These are phyloP conservation scores for Coemansia javaensis DNA, from an alignment of 192 early-diverging fungal genomes.

Conservation along the genomic window DNA sequence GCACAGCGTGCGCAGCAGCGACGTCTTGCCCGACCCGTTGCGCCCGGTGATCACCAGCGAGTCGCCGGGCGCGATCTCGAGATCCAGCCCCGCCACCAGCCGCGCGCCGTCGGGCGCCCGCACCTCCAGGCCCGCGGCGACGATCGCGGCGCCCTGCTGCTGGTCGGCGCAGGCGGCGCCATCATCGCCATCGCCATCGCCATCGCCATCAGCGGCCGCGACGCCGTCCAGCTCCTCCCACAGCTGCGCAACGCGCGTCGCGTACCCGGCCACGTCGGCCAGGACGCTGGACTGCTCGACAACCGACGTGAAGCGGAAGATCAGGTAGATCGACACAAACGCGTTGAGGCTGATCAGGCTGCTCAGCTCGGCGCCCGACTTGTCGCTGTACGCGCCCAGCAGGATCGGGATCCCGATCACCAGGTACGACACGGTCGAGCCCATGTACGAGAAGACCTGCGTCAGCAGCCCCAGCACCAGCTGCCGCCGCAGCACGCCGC, in stretches of 20 bases:
- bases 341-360: conserved; percentile 74
- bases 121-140: conserved; percentile 18
- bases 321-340: conserved; percentile 82
- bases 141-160: conserved; percentile 1
- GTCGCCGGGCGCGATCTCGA: conserved; percentile 51
- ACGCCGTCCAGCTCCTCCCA: conserved; percentile 62
- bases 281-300: conserved; percentile 65
- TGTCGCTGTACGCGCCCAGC: conserved; percentile 68
- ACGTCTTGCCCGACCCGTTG: conserved; percentile 84
- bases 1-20: conserved; percentile 68
- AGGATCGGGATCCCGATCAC: conserved; percentile 82
- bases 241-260: conserved; percentile 74
- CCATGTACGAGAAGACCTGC: conserved; percentile 67
- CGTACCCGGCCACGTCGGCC: conserved; percentile 78
- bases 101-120: conserved; percentile 15
- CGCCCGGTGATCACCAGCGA: conserved; percentile 67
- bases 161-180: not conserved
- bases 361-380: conserved; percentile 63
- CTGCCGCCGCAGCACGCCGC: conserved; percentile 52
- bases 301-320: conserved; percentile 68
- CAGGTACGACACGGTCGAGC: conserved; percentile 74
- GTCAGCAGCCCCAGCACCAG: conserved; percentile 52
- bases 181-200: not conserved
- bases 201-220: not conserved
- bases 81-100: conserved; percentile 42